phyloP scores from a whole-genome alignment of 2,329 filamentous ascomycete genomes.

The Aspergillus sp. region DNA sequence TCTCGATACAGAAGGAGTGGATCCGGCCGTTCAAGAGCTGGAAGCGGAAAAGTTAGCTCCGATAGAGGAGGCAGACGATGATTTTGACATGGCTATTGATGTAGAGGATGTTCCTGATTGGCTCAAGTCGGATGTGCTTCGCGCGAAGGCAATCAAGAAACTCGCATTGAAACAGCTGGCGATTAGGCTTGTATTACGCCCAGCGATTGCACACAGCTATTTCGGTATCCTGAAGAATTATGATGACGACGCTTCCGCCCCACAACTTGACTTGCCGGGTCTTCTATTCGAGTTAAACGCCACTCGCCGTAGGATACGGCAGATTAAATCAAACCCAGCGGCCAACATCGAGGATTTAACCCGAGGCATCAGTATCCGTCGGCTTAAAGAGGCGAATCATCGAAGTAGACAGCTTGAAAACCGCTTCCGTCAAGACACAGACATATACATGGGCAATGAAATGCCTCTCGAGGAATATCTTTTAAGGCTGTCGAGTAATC shows the following conservation, averaged over 20 bases:
- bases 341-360: conserved; percentile 34
- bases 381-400: conserved; percentile 17
- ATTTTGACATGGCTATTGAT: conserved; percentile 20
- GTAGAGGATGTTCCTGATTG: conserved; percentile 28
- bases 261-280: conserved; percentile 30
- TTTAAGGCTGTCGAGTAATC: conserved; percentile 35
- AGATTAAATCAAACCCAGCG: conserved; percentile 27
- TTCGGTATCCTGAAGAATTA: conserved; percentile 34
- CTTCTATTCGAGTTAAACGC: conserved; percentile 36
- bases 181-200: conserved; percentile 40
- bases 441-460: conserved; percentile 26
- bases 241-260: conserved; percentile 26
- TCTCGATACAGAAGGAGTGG: neutral
- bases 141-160: conserved; percentile 39
- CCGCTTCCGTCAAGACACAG: conserved; percentile 30
- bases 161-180: conserved; percentile 41
- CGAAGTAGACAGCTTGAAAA: conserved; percentile 26
- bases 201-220: conserved; percentile 41
- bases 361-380: conserved; percentile 24
- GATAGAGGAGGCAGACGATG: conserved; percentile 15
- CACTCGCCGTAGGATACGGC: conserved; percentile 31
- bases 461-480: conserved; percentile 39
- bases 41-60: conserved; percentile 4
- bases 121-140: conserved; percentile 29
- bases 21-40: conserved; percentile 5